Evolutionary conservation across 441 rosid genomes (phyloP), one percentile per base, ranked within the genome.

Genomic region (Cnidoscolus chayamansa): DNA sequence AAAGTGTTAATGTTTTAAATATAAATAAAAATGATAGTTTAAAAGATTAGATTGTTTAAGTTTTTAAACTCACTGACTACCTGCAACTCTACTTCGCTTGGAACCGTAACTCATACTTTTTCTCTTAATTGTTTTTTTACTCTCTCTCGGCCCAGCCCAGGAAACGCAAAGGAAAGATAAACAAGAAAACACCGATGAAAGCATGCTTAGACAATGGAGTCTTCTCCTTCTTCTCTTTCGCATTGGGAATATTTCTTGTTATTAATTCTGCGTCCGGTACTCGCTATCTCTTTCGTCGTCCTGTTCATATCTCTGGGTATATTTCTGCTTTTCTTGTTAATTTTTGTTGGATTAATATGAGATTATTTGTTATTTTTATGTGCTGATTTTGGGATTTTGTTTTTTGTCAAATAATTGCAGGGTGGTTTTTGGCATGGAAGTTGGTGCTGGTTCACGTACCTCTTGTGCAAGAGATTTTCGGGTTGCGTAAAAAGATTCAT

Each of bases 401-500:
- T 47, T 16, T n/a, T 45, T 15, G 7, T 6, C 48, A 37, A 32
- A n/a, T 10, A 53, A 55, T 67, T 76, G 61, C 77, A 91, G 98
- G 97, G 48, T 93, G 94, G 98, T 64, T 73, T 66, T 72, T 89
- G 82, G 96, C 98, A 20, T 93, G 95, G 95, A 91, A 91, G 85
- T 78, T 89, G 16, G 90, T 91, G 66, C 82, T 93, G 77, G 90
- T 86, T 35, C 97, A 93, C 66, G 97, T 88, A 25, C 97, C 97
- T 72, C 64, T 89, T 55, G 90, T 89, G 25, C 96, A 91, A 81
- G 98, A 93, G 79, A 86, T 89, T 40, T 91, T 87, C 58, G 96
- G 92, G 30, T 81, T 88, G 77, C 83, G 81, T 64, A 86, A 89
- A 82, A 88, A 85, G 56, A 68, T 77, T 19, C 10, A 74, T 56